Conservation (phyloP, 2,329 filamentous ascomycete species). For the Aureobasidium subglaciale region DNA sequence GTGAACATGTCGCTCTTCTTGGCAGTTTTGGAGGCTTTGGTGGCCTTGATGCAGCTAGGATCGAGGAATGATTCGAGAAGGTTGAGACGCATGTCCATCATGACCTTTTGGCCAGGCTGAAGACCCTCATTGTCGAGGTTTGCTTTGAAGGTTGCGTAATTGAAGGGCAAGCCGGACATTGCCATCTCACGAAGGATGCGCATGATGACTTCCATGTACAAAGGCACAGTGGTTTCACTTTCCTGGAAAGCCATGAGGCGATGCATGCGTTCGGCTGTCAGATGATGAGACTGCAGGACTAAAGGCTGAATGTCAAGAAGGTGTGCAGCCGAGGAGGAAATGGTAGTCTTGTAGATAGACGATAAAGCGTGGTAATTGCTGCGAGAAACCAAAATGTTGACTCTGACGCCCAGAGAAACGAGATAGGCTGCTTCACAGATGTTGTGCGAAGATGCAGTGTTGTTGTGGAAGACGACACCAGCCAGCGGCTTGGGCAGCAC, state of each 20-base stretch:
- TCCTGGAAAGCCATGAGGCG: conserved; percentile 48
- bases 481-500: conserved; percentile 47
- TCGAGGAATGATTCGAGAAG: conserved; percentile 60
- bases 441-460: conserved; percentile 41
- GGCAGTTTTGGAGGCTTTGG: neutral
- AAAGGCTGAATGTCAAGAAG: conserved; percentile 40
- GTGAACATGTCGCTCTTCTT: conserved; percentile 21
- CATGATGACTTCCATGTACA: conserved; percentile 52
- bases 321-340: conserved; percentile 27
- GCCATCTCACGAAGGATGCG: conserved; percentile 53
- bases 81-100: conserved; percentile 55
- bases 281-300: conserved; percentile 39
- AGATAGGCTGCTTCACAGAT: conserved; percentile 54
- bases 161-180: conserved; percentile 37
- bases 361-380: conserved; percentile 40
- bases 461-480: conserved; percentile 54
- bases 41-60: conserved; percentile 9
- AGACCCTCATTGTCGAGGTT: conserved; percentile 36
- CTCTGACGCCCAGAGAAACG: conserved; percentile 39
- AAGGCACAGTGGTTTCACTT: conserved; percentile 36
- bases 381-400: conserved; percentile 46
- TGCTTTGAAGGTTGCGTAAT: conserved; percentile 44
- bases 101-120: conserved; percentile 43
- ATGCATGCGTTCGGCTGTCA: conserved; percentile 48
- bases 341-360: conserved; percentile 36